These are phyloP conservation scores for Neurospora sp. DNA, from an alignment of 495 filamentous ascomycete genomes.

Conservation along the genomic window DNA sequence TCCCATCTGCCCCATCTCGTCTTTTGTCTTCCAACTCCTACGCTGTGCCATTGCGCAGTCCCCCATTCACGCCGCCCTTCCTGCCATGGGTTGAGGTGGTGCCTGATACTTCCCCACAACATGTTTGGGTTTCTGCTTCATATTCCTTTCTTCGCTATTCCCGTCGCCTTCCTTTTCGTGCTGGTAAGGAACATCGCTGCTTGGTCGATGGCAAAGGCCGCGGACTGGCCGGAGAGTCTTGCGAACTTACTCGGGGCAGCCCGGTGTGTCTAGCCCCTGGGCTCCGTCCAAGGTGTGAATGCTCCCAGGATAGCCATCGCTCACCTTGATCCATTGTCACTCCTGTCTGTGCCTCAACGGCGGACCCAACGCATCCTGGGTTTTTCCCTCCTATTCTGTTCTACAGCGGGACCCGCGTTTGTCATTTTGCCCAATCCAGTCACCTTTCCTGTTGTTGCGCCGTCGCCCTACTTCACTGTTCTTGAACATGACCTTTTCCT, in stretches of 20 bases:
- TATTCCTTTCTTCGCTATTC: conserved; percentile 3
- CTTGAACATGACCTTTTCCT: not conserved
- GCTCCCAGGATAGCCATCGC: conserved; percentile 9
- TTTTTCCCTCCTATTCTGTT: conserved; percentile 1
- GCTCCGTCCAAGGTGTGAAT: conserved; percentile 5
- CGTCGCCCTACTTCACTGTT: not conserved
- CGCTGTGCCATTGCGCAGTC: not conserved
- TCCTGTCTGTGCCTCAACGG: conserved; percentile 15
- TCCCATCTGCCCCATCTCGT: not conserved
- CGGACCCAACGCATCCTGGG: conserved; percentile 8
- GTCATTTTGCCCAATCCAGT: not conserved
- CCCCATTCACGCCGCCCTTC: not conserved
- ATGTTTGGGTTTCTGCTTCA: not conserved
- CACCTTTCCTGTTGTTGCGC: not conserved
- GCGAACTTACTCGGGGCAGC: conserved; percentile 5
- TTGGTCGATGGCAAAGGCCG: conserved; percentile 1
- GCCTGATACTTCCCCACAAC: not conserved
- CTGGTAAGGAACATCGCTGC: conserved; percentile 8
- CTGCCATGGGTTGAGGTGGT: not conserved
- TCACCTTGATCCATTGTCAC: conserved; percentile 5
- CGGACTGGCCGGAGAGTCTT: not conserved
- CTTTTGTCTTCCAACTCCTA: not conserved
- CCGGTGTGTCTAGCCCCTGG: conserved; percentile 10
- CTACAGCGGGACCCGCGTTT: not conserved
- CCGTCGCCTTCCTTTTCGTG: conserved; percentile 4